Evolutionary conservation across 129 eudicot species (phyloP).

Genomic region (Glebionis coronaria): DNA sequence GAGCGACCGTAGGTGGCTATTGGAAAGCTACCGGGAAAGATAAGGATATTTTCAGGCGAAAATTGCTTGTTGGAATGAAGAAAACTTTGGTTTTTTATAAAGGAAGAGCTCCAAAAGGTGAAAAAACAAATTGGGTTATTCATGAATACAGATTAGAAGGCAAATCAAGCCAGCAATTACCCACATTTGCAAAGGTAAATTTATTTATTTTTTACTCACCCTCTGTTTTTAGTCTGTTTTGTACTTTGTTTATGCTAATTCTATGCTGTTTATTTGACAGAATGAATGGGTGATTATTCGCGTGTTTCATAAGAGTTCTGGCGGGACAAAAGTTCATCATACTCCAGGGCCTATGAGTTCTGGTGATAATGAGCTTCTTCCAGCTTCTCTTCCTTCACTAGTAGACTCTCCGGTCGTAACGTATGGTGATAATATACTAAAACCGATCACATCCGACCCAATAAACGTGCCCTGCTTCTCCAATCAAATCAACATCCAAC

Average conservation of each 20-base stretch:
- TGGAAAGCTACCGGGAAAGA: slow-evolving; percentile 40
- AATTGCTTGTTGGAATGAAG: slow-evolving; percentile 29
- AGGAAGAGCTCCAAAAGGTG: slow-evolving; percentile 39
- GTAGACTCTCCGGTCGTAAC: slow-evolving; percentile 43
- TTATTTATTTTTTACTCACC: slow-evolving; percentile 14
- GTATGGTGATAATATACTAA: slow-evolving; percentile 13
- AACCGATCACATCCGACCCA: slow-evolving; percentile 25
- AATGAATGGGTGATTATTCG: slow-evolving; percentile 89
- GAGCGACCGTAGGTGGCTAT: slow-evolving; percentile 77
- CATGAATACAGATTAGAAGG: slow-evolving; percentile 56
- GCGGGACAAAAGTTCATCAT: slow-evolving; percentile 54
- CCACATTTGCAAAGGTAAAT: slow-evolving; percentile 49
- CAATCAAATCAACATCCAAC: slow-evolving; percentile 38
- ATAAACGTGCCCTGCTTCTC: slow-evolving; percentile 97
- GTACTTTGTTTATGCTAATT: background rate
- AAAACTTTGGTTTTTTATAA: slow-evolving; percentile 33
- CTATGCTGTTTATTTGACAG: slow-evolving; percentile 31
- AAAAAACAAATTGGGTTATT: slow-evolving; percentile 35
- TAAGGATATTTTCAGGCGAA: slow-evolving; percentile 28
- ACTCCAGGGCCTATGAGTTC: slow-evolving; percentile 48
- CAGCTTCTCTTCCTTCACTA: slow-evolving; percentile 55
- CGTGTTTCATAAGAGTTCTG: slow-evolving; percentile 61
- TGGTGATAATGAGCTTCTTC: slow-evolving; percentile 27
- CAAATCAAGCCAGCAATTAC: slow-evolving; percentile 50
- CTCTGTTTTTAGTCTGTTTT: slow-evolving; percentile 27